These are phyloP conservation scores for Graphilbum fragrans DNA, from an alignment of 2,329 filamentous ascomycete species.

Conservation along the genomic window DNA sequence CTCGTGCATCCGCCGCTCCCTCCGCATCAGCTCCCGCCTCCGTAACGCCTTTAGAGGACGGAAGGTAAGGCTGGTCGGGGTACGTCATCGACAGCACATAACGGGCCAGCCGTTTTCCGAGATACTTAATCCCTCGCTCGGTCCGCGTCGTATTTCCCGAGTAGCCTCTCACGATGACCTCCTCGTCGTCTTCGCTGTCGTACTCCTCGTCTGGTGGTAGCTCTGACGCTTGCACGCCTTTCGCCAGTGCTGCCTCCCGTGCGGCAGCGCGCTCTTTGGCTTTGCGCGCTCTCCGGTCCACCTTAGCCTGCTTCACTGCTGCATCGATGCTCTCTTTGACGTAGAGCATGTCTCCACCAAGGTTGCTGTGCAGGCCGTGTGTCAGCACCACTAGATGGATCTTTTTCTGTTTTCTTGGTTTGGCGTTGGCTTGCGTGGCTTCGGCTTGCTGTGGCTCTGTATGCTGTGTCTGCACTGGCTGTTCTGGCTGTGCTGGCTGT, in stretches of 20 bases:
- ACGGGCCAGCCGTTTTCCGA: conserved; percentile 87
- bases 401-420: conserved; percentile 50
- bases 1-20: conserved; percentile 7
- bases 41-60: conserved; percentile 41
- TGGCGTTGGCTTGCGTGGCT: conserved; percentile 6
- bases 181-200: conserved; percentile 47
- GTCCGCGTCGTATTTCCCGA: conserved; percentile 82
- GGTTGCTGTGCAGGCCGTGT: conserved; percentile 89
- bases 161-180: conserved; percentile 83
- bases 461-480: background rate
- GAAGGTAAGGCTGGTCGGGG: conserved; percentile 82
- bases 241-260: conserved; percentile 16
- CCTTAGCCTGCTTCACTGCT: conserved; percentile 60
- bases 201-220: conserved; percentile 15
- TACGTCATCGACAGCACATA: conserved; percentile 85
- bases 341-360: conserved; percentile 92
- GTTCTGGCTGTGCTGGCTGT: no score
- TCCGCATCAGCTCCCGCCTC: conserved; percentile 23
- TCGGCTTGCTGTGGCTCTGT: conserved; percentile 1
- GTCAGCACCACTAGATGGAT: conserved; percentile 87
- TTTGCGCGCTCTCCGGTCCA: conserved; percentile 52
- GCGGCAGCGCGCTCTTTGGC: conserved; percentile 25
- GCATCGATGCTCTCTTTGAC: conserved; percentile 95
- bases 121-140: conserved; percentile 90
- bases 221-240: conserved; percentile 11